A percentile compares a stretch with the other conserved stretches of the same genome.
Conservation (phyloP, 495 filamentous ascomycete genomes). For the Immersiella caudata region DNA sequence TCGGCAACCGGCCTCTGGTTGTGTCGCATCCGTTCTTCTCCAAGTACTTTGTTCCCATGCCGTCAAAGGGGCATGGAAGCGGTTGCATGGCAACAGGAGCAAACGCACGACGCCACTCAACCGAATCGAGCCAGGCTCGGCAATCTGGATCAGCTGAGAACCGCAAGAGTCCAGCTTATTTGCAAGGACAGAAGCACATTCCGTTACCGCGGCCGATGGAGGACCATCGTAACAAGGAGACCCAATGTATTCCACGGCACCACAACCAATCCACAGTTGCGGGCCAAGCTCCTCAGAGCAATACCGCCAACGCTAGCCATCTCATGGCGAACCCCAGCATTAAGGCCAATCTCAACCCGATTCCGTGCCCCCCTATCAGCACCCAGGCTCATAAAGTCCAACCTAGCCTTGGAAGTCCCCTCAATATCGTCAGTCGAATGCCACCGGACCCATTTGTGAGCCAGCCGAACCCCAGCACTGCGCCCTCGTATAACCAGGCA, state of each 20-base stretch:
- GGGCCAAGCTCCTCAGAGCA: neutral
- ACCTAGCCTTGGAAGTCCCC: neutral
- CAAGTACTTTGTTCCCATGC: neutral
- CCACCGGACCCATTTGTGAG: neutral
- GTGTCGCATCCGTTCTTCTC: neutral
- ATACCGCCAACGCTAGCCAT: neutral
- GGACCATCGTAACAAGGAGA: neutral
- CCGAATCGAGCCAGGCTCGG: neutral
- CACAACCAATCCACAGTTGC: neutral
- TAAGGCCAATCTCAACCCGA: neutral
- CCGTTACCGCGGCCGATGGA: neutral
- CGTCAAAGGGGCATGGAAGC: neutral
- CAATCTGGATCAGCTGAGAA: no score
- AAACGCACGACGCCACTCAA: neutral
- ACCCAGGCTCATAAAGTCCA: neutral
- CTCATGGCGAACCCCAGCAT: neutral
- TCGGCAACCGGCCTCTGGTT: neutral
- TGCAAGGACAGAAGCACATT: neutral
- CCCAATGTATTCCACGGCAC: neutral
- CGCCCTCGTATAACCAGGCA: neutral
- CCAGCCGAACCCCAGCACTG: neutral
- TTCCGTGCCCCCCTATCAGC: no score
- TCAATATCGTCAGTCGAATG: neutral
- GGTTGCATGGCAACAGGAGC: neutral
- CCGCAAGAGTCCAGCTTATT: neutral